Base-by-base conservation (phyloP, 805 yeast species). In the Metschnikowia shivogae region DNA sequence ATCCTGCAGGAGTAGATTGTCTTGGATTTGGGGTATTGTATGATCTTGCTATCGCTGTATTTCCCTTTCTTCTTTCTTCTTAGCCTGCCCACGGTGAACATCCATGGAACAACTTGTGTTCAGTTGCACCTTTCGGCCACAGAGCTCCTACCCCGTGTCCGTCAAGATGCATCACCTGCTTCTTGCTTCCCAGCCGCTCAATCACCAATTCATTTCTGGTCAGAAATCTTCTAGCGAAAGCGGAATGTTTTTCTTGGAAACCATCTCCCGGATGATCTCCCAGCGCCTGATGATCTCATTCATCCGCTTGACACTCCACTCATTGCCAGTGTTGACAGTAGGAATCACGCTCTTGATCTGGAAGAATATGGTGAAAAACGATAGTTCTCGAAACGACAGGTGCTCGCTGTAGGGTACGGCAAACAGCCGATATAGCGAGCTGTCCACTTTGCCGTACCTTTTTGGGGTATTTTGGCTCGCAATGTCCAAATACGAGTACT, bases 351-450 rank as follows among this genome's bases (percentile, higher is more conserved):
- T 57, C 0, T 64, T 64, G 51, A 80, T 75, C 6, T 74, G 62
- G 34, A 88, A 53, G 19, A 74, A 64, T 2, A 76, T 66, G 19
- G 84, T 77, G 58, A 92, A 87, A 44, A 75, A 73, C 10, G 83
- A 73, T 32, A 93, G 70, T 57, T 93, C 99, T 32, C 85, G 68
- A 56, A 82, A 92, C 46, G 96, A 87, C 9, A 96, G 88, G 65
- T 93, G 99, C 59, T 93, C 99, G 57, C 95, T 84, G 58, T 93
- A 93, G 0, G 99, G 98, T 1, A 90, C 77, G 9, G 76, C 63
- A 53, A 83, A 82, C 0, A 80, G 68, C 38, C 81, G 75, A 41
- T 55, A 60, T 12, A 64, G 49, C 6, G 62, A 49, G 30, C 48
- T 49, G 36, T 63, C 70, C 6, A 56, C 55, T 20, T 54, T 55